These are phyloP conservation scores for Fonsecaea pugnacius DNA, from an alignment of 2,329 filamentous ascomycete genomes.

Conservation along the genomic window DNA sequence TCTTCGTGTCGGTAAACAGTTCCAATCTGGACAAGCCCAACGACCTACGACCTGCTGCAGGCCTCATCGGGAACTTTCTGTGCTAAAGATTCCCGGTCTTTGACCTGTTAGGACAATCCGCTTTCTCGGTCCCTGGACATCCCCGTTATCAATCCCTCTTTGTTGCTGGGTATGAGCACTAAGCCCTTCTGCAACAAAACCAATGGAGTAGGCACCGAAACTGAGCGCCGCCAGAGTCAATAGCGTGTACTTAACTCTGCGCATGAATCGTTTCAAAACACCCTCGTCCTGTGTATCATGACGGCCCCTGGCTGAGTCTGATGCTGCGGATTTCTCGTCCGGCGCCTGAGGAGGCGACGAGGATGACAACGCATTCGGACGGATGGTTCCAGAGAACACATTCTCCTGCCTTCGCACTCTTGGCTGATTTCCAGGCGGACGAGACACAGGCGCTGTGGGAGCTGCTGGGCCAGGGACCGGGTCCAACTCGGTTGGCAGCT, in stretches of 20 bases:
- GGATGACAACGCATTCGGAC: slow-evolving; percentile 17
- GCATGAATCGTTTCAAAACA: slow-evolving; percentile 23
- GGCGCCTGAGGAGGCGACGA: background rate
- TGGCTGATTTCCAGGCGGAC: slow-evolving; percentile 6
- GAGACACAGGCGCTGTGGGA: slow-evolving; percentile 28
- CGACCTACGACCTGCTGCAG: background rate
- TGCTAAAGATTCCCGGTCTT: slow-evolving; percentile 36
- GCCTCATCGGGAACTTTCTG: slow-evolving; percentile 35
- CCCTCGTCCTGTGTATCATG: slow-evolving; percentile 4
- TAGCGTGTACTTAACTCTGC: slow-evolving; percentile 20
- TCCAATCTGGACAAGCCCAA: background rate
- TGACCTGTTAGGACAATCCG: slow-evolving; percentile 35
- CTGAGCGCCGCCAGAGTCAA: slow-evolving; percentile 28
- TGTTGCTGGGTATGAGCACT: slow-evolving; percentile 33
- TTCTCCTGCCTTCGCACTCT: slow-evolving; percentile 35
- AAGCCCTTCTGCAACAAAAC: slow-evolving; percentile 35
- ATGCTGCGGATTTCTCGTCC: background rate
- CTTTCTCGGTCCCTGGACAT: slow-evolving; percentile 34
- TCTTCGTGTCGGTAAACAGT: background rate
- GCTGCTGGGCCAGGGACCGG: slow-evolving; percentile 31
- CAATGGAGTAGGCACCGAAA: slow-evolving; percentile 33
- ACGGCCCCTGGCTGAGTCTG: background rate
- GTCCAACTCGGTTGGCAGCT: slow-evolving; percentile 29
- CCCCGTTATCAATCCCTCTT: slow-evolving; percentile 22
- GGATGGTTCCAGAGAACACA: slow-evolving; percentile 36